A percentile compares a stretch with the other conserved stretches of the same genome.
Evolutionary conservation across 768 basidiomycete genomes (phyloP).

Genomic region (Lactarius indigo): DNA sequence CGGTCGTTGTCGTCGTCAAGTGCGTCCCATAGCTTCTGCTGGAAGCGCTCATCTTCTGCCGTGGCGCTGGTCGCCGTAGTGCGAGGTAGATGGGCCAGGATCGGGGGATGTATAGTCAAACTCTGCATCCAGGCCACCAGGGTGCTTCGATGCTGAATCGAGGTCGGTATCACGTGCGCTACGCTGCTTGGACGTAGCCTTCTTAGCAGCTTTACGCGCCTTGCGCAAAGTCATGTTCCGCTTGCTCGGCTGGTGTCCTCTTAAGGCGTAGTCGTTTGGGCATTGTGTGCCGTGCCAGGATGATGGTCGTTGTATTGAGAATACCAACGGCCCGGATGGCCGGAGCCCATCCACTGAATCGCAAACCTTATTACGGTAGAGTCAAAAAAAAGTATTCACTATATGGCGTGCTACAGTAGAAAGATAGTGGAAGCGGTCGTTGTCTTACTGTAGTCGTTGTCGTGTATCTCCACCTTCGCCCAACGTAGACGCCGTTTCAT

Average conservation of each 20-base stretch:
- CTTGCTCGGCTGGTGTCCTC: constrained; percentile 38
- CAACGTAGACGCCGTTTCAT: background rate
- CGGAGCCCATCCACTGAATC: too few relatives aligned
- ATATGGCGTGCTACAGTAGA: background rate
- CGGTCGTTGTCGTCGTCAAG: constrained; percentile 72
- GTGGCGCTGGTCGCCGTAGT: constrained; percentile 40
- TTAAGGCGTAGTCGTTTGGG: constrained; percentile 36
- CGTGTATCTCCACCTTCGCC: background rate
- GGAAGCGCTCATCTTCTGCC: constrained; percentile 62
- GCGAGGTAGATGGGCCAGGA: constrained; percentile 37
- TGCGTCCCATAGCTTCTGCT: constrained; percentile 69
- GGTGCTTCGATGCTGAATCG: constrained; percentile 25
- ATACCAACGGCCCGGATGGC: constrained; percentile 2
- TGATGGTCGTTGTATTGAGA: background rate
- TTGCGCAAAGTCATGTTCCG: constrained; percentile 36
- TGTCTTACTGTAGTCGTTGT: too few relatives aligned
- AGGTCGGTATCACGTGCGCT: background rate
- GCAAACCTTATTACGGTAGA: too few relatives aligned
- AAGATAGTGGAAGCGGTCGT: background rate
- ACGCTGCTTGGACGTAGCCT: constrained; percentile 32
- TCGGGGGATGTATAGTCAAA: constrained; percentile 6
- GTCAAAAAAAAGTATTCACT: too few relatives aligned
- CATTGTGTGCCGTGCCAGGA: constrained; percentile 5
- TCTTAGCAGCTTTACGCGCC: constrained; percentile 50
- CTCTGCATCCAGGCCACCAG: constrained; percentile 14